Base-by-base conservation (phyloP, 768 basidiomycete species). In the Russula earlei region DNA sequence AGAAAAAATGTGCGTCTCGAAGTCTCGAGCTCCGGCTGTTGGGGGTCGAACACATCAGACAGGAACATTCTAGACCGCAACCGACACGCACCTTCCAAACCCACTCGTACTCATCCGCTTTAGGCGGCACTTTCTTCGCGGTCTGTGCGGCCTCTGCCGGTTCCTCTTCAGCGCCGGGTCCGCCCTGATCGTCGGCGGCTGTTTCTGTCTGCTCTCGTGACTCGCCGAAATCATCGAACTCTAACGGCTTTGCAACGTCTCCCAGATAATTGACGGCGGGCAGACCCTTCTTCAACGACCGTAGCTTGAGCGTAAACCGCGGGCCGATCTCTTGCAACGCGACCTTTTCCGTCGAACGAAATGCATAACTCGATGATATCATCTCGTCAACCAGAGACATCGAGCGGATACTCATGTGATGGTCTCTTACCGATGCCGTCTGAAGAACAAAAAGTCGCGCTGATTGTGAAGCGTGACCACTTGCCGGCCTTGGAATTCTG, bases 391-490 rank as follows among this genome's bases (percentile, higher is more conserved):
- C 49, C 7, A 33, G 37, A 25, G 29, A 51, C 7, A 58, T 43
- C 9, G 56, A 61, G 58, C 58, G 20, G 43, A 20, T n/a, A n/a
- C 40, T 42, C 22, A 33, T 38, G 10, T 10, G 25, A 9, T 37
- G 40, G 45, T 17, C 24, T 42, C 80, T 50, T 57, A 95, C 84
- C 96, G 81, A 75, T 98, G 96, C 55, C 96, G 77, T 60, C 96
- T 76, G 75, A 99, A 95, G 74, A 99, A 99, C 55, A 99, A 72
- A 71, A 98, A 99, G 72, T 99, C 96, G 45, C 96, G 82, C 68
- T 96, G 93, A 66, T 97, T 97, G 67, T 98, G 96, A 19, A 98
- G 75, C 3, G 95, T 96, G 12, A 98, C 94, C 10, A 97, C 94
- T 69, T 99, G 96, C 29, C 96, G 75, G 33, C 96, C 96, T 71